Evolutionary conservation across 2,329 filamentous ascomycete species (phyloP).

Genomic region (Diaporthe citri): DNA sequence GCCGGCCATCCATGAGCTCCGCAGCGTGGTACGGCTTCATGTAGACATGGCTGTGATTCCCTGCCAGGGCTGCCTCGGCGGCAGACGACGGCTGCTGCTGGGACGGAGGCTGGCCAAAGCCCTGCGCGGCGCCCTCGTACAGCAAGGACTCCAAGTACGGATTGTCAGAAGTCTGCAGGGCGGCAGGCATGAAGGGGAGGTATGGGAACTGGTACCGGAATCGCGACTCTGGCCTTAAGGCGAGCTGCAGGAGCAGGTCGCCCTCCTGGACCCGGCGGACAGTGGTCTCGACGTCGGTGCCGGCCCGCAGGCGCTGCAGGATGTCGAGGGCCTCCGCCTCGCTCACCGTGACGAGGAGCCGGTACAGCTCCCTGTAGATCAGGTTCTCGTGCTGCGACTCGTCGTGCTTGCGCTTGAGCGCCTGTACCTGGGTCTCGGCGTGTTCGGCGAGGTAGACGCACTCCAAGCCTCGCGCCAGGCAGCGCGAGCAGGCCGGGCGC

Average conservation of each 20-base stretch:
- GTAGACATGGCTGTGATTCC: neutral
- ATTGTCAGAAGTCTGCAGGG: conserved; percentile 22
- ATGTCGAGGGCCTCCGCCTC: conserved; percentile 14
- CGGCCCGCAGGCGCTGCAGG: conserved; percentile 7
- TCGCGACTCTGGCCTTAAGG: neutral
- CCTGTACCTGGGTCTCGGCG: conserved; percentile 9
- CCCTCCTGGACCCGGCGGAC: conserved; percentile 7
- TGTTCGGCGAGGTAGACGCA: conserved; percentile 2
- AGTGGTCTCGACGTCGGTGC: neutral
- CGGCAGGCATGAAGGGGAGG: conserved; percentile 8
- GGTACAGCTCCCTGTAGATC: conserved; percentile 17
- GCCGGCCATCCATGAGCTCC: conserved; percentile 6
- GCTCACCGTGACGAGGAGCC: neutral
- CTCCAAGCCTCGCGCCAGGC: neutral
- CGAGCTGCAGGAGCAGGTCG: conserved; percentile 16
- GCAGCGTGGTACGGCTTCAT: conserved; percentile 1
- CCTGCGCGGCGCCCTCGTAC: neutral
- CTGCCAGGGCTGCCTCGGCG: neutral
- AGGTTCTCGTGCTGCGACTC: neutral
- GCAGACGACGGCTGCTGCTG: neutral
- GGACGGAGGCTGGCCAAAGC: neutral
- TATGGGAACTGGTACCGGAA: conserved; percentile 16
- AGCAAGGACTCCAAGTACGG: conserved; percentile 1
- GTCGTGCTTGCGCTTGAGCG: conserved; percentile 21
- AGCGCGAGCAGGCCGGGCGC: neutral